A percentile compares a stretch with the other conserved stretches of the same genome.
phyloP scores from a whole-genome alignment of 208 protist species.

The Trypanosoma cruzi region DNA sequence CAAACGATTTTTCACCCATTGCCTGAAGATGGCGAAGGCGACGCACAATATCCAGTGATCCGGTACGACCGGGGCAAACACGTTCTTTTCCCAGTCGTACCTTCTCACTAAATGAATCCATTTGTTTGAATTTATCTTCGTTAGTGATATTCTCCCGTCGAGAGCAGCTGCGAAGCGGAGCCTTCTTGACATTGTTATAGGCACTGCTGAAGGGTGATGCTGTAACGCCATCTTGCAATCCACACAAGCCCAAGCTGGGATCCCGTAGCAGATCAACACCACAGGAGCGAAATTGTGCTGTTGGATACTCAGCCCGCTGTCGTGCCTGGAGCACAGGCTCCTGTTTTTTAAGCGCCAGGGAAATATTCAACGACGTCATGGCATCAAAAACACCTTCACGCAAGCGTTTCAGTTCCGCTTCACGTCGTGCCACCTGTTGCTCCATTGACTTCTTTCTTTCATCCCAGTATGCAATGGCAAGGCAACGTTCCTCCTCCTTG shows the following conservation, averaged over 20 bases:
- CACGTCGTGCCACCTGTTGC: slow-evolving; percentile 5
- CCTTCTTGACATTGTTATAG: not conserved
- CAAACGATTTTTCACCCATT: slow-evolving; percentile 4
- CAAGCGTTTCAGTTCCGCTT: slow-evolving; percentile 2
- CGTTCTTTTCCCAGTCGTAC: slow-evolving; percentile 13
- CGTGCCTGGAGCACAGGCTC: slow-evolving; percentile 21
- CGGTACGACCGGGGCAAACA: slow-evolving; percentile 7
- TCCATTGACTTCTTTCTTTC: slow-evolving; percentile 14
- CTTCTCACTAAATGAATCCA: no score
- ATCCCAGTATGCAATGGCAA: slow-evolving; percentile 17
- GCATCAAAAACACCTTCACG: slow-evolving; percentile 5
- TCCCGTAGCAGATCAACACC: slow-evolving; percentile 13
- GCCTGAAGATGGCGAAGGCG: slow-evolving; percentile 26
- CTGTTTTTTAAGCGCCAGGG: slow-evolving; percentile 16
- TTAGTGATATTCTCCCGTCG: no score
- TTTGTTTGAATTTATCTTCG: no score
- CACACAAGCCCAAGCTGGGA: slow-evolving; percentile 11
- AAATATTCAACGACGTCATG: not conserved
- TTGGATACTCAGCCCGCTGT: slow-evolving; percentile 17
- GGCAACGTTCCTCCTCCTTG: slow-evolving; percentile 5
- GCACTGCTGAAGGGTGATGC: slow-evolving; percentile 6
- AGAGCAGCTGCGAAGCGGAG: no score
- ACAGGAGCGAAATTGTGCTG: slow-evolving; percentile 13
- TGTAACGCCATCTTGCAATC: slow-evolving; percentile 7
- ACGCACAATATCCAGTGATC: slow-evolving; percentile 32